phyloP scores from a whole-genome alignment of 495 filamentous ascomycete genomes.

The Aspergillus sclerotioniger region DNA sequence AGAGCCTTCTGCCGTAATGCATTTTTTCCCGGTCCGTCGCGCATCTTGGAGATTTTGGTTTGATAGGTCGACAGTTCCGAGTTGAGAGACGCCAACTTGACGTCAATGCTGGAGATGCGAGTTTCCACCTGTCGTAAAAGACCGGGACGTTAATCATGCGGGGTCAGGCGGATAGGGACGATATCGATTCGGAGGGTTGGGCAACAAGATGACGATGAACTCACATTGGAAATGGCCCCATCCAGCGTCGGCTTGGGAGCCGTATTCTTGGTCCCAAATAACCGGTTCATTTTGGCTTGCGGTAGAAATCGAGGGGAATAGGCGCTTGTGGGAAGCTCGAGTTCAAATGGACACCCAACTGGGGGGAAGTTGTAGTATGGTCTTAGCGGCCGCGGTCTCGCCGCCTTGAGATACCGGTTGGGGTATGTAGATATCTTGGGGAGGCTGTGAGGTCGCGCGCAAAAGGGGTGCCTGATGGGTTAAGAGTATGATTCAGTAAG shows the following conservation, averaged over 20 bases:
- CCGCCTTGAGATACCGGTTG: not conserved
- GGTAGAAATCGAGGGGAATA: not conserved
- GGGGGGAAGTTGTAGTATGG: not conserved
- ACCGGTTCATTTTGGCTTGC: constrained; percentile 75
- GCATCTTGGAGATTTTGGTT: constrained; percentile 84
- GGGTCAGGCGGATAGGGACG: not conserved
- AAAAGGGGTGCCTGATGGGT: not conserved
- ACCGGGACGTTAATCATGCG: constrained; percentile 8
- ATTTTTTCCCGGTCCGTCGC: constrained; percentile 90
- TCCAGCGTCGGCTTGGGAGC: constrained; percentile 89
- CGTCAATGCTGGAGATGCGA: constrained; percentile 85
- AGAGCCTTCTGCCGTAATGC: constrained; percentile 93
- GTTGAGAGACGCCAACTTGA: constrained; percentile 89
- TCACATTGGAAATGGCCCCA: constrained; percentile 80
- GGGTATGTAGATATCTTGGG: not conserved
- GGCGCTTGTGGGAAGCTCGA: not conserved
- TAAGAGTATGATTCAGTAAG: not conserved
- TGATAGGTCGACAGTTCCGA: constrained; percentile 89
- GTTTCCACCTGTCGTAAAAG: constrained; percentile 62
- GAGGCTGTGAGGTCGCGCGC: not conserved
- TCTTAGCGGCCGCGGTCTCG: not conserved
- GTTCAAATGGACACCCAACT: not conserved
- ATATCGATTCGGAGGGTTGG: constrained; percentile 7
- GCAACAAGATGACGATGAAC: constrained; percentile 12
- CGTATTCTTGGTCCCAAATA: constrained; percentile 87